Evolutionary conservation across 73 alveolate genomes (phyloP).

Genomic region (Paramecium pentaurelia): DNA sequence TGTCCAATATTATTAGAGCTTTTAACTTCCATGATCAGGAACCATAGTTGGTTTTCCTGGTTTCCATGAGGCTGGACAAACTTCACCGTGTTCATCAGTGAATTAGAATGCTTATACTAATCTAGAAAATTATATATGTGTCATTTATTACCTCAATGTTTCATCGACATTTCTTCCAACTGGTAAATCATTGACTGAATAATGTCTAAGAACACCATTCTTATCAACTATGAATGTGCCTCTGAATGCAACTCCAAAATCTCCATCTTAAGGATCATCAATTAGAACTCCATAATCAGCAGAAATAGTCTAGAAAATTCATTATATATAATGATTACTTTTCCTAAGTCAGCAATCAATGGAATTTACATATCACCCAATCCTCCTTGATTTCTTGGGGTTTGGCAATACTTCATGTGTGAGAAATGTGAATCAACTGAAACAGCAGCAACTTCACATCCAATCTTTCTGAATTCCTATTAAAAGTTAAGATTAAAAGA

Average conservation of each 20-base stretch:
- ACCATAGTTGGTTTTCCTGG: conserved; percentile 95
- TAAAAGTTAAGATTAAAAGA: not conserved
- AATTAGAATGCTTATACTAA: conserved; percentile 94
- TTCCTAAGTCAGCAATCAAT: conserved; percentile 85
- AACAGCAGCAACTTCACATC: conserved; percentile 81
- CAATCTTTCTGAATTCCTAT: conserved; percentile 80
- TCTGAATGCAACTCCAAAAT: conserved; percentile 93
- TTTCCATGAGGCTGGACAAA: conserved; percentile 97
- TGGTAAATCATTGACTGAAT: conserved; percentile 94
- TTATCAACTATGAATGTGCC: conserved; percentile 97
- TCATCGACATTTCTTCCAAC: conserved; percentile 97
- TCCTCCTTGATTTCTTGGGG: conserved; percentile 94
- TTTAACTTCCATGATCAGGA: conserved; percentile 73
- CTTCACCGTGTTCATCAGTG: conserved; percentile 98
- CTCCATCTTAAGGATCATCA: conserved; percentile 70
- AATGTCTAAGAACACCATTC: conserved; percentile 92
- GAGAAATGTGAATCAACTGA: conserved; percentile 85
- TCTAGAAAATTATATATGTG: not conserved
- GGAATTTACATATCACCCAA: conserved; percentile 92
- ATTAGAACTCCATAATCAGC: conserved; percentile 86
- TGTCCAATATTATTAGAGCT: conserved; percentile 78
- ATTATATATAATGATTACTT: conserved; percentile 33
- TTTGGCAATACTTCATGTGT: conserved; percentile 87
- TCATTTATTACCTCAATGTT: conserved; percentile 68
- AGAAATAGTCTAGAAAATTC: conserved; percentile 59